These are phyloP conservation scores for Byssochlamys sp. DNA, from an alignment of 2,329 filamentous ascomycete genomes.

Conservation along the genomic window DNA sequence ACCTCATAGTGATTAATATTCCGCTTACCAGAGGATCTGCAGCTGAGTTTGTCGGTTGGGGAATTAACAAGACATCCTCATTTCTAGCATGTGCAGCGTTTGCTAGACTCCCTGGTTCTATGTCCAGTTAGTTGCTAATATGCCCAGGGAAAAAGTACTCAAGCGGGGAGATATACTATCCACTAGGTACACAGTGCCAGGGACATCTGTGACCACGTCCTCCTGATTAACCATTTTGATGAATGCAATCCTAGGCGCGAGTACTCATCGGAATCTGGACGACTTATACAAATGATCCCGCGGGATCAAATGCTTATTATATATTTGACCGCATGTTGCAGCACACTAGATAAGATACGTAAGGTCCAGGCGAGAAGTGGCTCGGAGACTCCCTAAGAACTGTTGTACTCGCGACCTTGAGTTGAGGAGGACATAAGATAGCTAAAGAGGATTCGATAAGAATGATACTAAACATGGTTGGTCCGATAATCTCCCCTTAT, in stretches of 20 bases:
- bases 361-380: neutral
- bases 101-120: neutral
- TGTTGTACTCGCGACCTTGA: neutral
- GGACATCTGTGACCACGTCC: neutral
- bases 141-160: neutral
- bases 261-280: neutral
- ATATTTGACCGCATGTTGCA: neutral
- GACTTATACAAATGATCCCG: neutral
- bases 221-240: neutral
- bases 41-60: neutral
- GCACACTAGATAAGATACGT: neutral
- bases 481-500: neutral
- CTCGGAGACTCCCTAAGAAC: neutral
- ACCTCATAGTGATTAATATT: neutral
- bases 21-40: conserved; percentile 1
- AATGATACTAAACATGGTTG: neutral
- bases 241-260: neutral
- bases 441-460: neutral
- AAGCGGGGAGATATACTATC: neutral
- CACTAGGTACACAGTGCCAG: conserved; percentile 1
- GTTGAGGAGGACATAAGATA: too few species aligned
- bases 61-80: neutral
- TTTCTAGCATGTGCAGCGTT: neutral
- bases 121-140: neutral
- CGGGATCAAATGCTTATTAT: neutral